phyloP scores from a whole-genome alignment of 139 green algal genomes.

The Closterium sp. region DNA sequence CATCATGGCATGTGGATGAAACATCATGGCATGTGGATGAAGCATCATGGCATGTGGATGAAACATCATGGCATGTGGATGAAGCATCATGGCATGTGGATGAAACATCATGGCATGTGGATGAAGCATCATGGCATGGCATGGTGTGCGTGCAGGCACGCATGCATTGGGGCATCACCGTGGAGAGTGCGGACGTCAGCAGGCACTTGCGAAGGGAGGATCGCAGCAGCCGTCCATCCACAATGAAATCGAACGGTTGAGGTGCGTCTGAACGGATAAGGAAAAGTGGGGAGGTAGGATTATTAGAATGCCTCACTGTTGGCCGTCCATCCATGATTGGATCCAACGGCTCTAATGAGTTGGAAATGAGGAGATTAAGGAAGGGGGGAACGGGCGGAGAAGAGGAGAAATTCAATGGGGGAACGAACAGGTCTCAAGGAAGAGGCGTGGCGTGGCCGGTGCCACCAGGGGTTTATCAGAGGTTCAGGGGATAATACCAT shows the following conservation, averaged over 20 bases:
- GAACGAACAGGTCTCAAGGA: too few relatives aligned
- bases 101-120: too few relatives aligned
- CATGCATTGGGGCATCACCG: conserved; percentile 46
- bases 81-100: too few relatives aligned
- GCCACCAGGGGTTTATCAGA: not conserved
- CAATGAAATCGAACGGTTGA: conserved; percentile 91
- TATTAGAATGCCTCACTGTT: too few relatives aligned
- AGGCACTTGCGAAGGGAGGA: conserved; percentile 78
- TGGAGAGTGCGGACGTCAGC: conserved; percentile 67
- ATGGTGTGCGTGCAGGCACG: too few relatives aligned
- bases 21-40: too few relatives aligned
- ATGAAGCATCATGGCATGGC: too few relatives aligned
- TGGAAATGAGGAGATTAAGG: not conserved
- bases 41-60: not conserved
- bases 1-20: too few relatives aligned
- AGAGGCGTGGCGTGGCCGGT: too few relatives aligned
- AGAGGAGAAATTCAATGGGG: not conserved
- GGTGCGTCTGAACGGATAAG: conserved; percentile 63
- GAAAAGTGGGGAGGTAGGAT: too few relatives aligned
- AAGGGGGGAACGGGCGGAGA: not conserved
- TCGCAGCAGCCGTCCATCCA: conserved; percentile 82
- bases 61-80: not conserved
- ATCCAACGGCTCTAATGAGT: conserved; percentile 82
- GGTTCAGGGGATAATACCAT: not conserved
- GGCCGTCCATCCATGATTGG: conserved; percentile 88